These are phyloP conservation scores for Cadophora sp. DNA, from an alignment of 2,329 filamentous ascomycete genomes.

Conservation along the genomic window DNA sequence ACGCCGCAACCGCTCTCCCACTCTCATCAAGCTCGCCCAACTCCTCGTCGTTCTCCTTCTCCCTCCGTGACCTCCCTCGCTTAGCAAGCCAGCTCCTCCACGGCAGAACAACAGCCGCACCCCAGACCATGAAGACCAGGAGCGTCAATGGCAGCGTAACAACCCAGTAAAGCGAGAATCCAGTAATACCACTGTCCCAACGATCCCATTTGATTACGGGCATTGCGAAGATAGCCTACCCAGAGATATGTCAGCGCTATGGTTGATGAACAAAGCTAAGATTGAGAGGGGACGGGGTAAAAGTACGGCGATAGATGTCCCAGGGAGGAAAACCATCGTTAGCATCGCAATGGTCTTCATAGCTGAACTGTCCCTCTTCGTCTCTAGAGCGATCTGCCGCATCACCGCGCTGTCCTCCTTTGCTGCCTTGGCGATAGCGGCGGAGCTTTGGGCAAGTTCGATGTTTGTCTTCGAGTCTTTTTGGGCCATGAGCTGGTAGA, in stretches of 20 bases:
- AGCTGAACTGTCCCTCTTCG: slow-evolving; percentile 38
- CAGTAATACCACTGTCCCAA: not conserved
- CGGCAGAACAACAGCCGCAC: not conserved
- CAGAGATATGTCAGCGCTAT: not conserved
- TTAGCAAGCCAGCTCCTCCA: slow-evolving; percentile 3
- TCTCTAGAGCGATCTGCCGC: slow-evolving; percentile 62
- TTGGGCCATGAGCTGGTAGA: slow-evolving; percentile 25
- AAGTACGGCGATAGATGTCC: slow-evolving; percentile 32
- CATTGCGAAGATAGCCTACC: slow-evolving; percentile 18
- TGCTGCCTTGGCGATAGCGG: slow-evolving; percentile 18
- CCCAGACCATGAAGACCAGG: not conserved
- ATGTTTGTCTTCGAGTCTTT: slow-evolving; percentile 25
- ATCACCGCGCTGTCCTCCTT: slow-evolving; percentile 48
- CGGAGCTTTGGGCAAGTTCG: slow-evolving; percentile 18
- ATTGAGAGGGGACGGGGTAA: not conserved
- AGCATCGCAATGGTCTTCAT: slow-evolving; percentile 66
- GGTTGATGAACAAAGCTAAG: no score
- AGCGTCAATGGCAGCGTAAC: slow-evolving; percentile 12
- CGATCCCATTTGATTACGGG: slow-evolving; percentile 16
- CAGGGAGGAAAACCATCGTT: slow-evolving; percentile 33
- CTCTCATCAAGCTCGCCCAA: not conserved
- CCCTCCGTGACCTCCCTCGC: no score
- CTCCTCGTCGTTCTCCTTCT: no score
- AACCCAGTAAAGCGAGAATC: slow-evolving; percentile 7
- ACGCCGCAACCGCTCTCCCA: no score